Percentiles rank a stretch among this genome's conserved stretches.
Conservation (phyloP, 2,329 filamentous ascomycete species). For the Alternaria consortialis region DNA sequence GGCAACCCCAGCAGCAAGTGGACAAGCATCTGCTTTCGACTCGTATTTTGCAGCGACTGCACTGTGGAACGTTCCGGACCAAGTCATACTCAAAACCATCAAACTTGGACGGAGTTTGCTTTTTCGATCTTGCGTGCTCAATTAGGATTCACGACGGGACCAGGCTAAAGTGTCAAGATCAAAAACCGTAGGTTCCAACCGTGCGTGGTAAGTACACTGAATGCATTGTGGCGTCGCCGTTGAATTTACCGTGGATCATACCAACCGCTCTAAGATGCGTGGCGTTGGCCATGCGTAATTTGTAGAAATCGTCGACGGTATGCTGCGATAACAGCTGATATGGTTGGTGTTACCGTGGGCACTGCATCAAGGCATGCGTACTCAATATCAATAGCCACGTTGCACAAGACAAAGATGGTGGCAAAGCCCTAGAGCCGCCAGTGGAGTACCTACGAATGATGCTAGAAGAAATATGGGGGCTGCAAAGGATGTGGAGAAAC, state of each 20-base stretch:
- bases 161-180: slow-evolving; percentile 6
- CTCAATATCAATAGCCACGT: slow-evolving; percentile 8
- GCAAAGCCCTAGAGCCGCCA: slow-evolving; percentile 24
- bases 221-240: slow-evolving; percentile 6
- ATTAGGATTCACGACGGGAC: not conserved
- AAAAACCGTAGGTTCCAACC: not conserved
- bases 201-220: not conserved
- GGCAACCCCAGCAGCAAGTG: not conserved
- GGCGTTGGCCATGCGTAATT: slow-evolving; percentile 7
- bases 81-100: not conserved
- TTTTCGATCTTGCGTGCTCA: slow-evolving; percentile 6
- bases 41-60: not conserved
- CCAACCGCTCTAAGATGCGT: slow-evolving; percentile 1
- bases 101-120: not conserved
- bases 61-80: not conserved
- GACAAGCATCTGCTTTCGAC: not conserved
- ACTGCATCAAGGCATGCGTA: slow-evolving; percentile 6
- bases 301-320: not conserved
- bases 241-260: slow-evolving; percentile 18
- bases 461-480: not conserved
- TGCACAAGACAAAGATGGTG: slow-evolving; percentile 8
- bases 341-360: slow-evolving; percentile 15
- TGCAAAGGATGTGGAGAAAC: not conserved
- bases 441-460: slow-evolving; percentile 12
- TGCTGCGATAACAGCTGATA: slow-evolving; percentile 7